Base-by-base conservation (phyloP, 768 basidiomycete species). In the Podaxis rugospora region DNA sequence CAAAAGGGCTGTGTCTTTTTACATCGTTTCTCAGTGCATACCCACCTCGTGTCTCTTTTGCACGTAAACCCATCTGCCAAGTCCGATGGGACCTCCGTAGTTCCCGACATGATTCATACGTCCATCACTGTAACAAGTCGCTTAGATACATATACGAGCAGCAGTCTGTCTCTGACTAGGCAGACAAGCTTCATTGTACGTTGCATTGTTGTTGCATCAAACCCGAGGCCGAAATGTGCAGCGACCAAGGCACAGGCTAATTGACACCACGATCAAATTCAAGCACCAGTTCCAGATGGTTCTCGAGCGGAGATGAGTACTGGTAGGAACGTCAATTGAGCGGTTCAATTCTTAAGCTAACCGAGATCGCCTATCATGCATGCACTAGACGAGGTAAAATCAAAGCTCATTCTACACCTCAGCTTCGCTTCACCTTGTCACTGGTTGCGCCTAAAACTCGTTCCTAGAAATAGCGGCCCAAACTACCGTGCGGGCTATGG, bases 51-150 rank as follows among this genome's bases (percentile, higher is more conserved):
- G 49, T 51, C 49, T 28, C 16, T 18, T 16, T n/a, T 13, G 37
- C 18, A 49, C 47, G 47, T 49, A 49, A 42, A 49, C 47, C 10
- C 25, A 52, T 32, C 58, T 52, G 58, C 32, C 58, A 35, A 57
- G 36, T 50, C 57, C n/a, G 49, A 27, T 9, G n/a, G 27, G 57
- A 51, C 39, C 50, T 39, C 57, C 57, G 57, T 32, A 51, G 57
- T 52, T 16, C 50, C 50, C 57, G 50, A 49, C 7, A 3, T 4
- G 6, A 28, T 50, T 28, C 11, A 42, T 42, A 25, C 16, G 4
- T 56, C 42, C 55, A 56, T 56, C 42, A 56, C n/a, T 32, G 14
- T 51, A 16, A n/a, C 57, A 25, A 42, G 28, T 57, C 55, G 55
- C 57, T 44, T 59, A 51, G 57, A 28, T 51, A 52, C 57, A 27